These are phyloP conservation scores for Aspergillus novoparasiticus DNA, from an alignment of 2,329 filamentous ascomycete genomes.

Conservation along the genomic window DNA sequence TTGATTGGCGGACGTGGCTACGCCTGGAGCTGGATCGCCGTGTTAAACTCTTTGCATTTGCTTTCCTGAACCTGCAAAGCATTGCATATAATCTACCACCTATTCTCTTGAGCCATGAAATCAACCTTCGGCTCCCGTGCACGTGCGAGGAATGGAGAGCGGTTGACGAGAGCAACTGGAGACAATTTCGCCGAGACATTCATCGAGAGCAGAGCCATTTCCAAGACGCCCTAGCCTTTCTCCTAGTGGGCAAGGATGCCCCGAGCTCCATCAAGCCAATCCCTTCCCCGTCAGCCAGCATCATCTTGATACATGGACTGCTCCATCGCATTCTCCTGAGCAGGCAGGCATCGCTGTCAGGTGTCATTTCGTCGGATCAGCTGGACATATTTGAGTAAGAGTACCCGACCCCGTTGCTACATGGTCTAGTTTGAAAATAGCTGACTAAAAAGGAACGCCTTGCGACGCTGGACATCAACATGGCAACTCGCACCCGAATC, in stretches of 20 bases:
- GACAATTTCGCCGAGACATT: neutral
- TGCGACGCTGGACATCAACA: conserved; percentile 42
- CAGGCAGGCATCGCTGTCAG: neutral
- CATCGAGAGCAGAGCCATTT: neutral
- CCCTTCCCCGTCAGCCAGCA: neutral
- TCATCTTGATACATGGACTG: neutral
- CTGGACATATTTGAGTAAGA: conserved; percentile 23
- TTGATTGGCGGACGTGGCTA: neutral
- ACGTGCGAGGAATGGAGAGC: neutral
- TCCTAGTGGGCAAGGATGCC: neutral
- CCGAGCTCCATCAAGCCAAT: neutral
- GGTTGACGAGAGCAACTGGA: neutral
- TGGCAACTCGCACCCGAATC: conserved; percentile 47
- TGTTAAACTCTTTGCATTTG: neutral
- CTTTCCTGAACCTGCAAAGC: neutral
- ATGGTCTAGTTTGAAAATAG: too few species aligned
- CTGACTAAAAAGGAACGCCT: conserved; percentile 36
- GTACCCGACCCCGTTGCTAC: conserved; percentile 18
- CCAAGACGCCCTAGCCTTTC: neutral
- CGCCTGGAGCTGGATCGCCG: neutral
- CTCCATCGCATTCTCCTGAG: neutral
- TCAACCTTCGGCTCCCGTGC: neutral
- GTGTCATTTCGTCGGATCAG: conserved; percentile 4
- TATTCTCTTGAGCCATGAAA: neutral
- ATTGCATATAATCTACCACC: neutral